A percentile compares a stretch with the other conserved stretches of the same genome.
These are phyloP conservation scores for Candida morakotiae DNA, from an alignment of 805 yeast genomes.

Conservation along the genomic window DNA sequence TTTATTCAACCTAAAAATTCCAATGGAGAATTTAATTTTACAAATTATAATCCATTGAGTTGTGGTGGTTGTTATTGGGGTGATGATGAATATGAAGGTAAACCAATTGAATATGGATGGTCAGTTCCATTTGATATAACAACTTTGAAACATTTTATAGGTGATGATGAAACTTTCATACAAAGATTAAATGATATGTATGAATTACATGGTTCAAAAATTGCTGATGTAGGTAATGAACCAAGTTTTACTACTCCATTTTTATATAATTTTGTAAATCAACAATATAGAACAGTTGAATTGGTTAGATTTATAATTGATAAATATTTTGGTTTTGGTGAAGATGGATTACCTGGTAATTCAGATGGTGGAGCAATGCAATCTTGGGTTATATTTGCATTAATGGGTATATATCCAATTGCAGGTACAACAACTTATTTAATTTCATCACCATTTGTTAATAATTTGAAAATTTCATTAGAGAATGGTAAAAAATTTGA, in stretches of 20 bases:
- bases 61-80: slow-evolving; percentile 34
- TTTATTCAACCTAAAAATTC: slow-evolving; percentile 30
- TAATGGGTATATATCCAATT: slow-evolving; percentile 32
- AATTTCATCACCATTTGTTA: slow-evolving; percentile 25
- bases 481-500: slow-evolving; percentile 19
- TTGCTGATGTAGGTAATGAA: slow-evolving; percentile 34
- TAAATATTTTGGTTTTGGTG: slow-evolving; percentile 20
- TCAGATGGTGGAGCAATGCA: slow-evolving; percentile 39
- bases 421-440: slow-evolving; percentile 32
- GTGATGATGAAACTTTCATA: slow-evolving; percentile 20
- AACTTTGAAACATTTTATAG: slow-evolving; percentile 21
- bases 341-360: slow-evolving; percentile 31
- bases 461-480: slow-evolving; percentile 17
- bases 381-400: slow-evolving; percentile 29
- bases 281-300: slow-evolving; percentile 24
- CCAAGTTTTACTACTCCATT: slow-evolving; percentile 34
- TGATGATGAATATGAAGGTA: slow-evolving; percentile 29
- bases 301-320: slow-evolving; percentile 24
- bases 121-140: slow-evolving; percentile 30
- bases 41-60: slow-evolving; percentile 23
- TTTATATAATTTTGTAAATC: slow-evolving; percentile 26
- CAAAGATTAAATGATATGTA: slow-evolving; percentile 33
- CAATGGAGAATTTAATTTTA: slow-evolving; percentile 21
- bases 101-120: slow-evolving; percentile 32
- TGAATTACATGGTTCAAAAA: slow-evolving; percentile 19